Base-by-base conservation (phyloP, 2,329 filamentous ascomycete genomes). In the Boeremia exigua region DNA sequence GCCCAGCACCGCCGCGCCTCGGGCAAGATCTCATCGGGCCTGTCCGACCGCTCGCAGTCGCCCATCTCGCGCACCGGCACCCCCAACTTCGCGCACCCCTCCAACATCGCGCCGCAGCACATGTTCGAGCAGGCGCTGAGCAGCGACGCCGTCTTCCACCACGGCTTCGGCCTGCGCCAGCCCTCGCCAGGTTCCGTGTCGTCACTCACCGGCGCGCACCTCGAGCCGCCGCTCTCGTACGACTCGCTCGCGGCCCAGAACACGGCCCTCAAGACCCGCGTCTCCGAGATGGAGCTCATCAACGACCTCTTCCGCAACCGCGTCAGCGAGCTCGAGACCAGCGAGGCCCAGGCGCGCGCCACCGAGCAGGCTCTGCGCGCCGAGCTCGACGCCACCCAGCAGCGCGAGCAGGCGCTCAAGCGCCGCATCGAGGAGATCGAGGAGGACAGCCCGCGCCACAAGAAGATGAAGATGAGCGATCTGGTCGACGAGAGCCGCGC, bases 221-320 rank as follows among this genome's bases (percentile, higher is more conserved):
- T 88, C 52, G 90, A 93, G 55, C 81, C 86, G 4, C 86, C 90
- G 0, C 89, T 92, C 70, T 89, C 88, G 3, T 92, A 91, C 73
- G 91, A 96, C 70, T 88, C 90, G 58, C 84, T 96, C 23, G 81
- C 92, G 48, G 88, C 89, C 1, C 86, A 88, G 59, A 96, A 96
- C 74, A 90, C 90, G 5, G 89, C 88, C 46, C 82, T 98, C n/a
- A 96, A 96, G 79, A 99, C 95, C 0, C 88, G 95, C 37, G 94
- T 99, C 30, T 95, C 89, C 66, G 95, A 99, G 75, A 84, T 99
- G 23, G 95, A 99, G 73, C 85, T 99, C 48, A 97, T 99, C 80
- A 97, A 87, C 68, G 84, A 88, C 49, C 77, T 90, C 17, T 90
- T 89, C 73, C 79, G 80, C 40, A 88, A 89, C 58, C 78, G 79